Conservation (phyloP, 1,284 basidiomycete genomes). For the Spongiforma sp. region DNA sequence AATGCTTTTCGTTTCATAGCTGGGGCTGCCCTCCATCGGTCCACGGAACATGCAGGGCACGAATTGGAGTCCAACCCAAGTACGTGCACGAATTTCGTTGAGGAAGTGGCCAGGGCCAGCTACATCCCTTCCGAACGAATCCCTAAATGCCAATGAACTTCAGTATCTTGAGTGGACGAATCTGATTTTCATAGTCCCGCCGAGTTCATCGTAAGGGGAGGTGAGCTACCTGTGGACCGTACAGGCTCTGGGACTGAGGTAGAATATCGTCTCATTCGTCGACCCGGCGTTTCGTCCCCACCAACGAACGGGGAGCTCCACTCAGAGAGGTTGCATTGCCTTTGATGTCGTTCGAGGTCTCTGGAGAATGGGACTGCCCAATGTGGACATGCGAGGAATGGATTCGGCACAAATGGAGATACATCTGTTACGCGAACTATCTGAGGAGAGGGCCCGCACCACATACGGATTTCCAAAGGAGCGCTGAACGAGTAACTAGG, state of each 20-base stretch:
- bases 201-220: neutral
- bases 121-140: constrained; percentile 1
- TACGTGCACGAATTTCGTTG: constrained; percentile 30
- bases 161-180: neutral
- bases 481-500: constrained; percentile 25
- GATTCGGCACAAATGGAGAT: constrained; percentile 16
- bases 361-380: neutral
- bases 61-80: constrained; percentile 9
- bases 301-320: constrained; percentile 25
- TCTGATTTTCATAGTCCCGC: neutral
- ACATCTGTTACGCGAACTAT: constrained; percentile 3
- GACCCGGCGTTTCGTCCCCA: constrained; percentile 26
- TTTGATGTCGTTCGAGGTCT: neutral
- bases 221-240: neutral
- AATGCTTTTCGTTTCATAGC: constrained; percentile 9
- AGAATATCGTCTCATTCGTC: constrained; percentile 25
- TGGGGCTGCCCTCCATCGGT: neutral
- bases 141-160: neutral
- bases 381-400: neutral
- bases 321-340: constrained; percentile 22
- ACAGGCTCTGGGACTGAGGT: neutral
- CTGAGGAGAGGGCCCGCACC: constrained; percentile 5
- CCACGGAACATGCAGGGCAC: neutral
- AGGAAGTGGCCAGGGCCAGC: constrained; percentile 17
- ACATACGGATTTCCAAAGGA: constrained; percentile 12